Percentiles rank a stretch among this genome's conserved stretches.
phyloP scores from a whole-genome alignment of 2,329 filamentous ascomycete genomes.

The Diplodia sapinea region DNA sequence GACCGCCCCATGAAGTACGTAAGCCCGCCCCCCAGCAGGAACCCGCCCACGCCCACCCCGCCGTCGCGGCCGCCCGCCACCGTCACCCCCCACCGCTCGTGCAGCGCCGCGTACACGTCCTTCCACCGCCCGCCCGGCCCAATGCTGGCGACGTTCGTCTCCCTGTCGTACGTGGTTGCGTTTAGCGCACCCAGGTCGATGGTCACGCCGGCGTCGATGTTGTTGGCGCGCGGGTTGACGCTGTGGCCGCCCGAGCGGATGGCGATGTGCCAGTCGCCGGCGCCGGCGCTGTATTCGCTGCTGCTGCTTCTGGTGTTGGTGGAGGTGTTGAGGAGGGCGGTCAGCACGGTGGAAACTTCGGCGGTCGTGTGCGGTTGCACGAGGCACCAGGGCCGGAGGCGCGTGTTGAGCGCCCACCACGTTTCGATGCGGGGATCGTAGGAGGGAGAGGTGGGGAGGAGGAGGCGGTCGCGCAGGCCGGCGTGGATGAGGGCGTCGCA shows the following conservation, averaged over 20 bases:
- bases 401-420: neutral
- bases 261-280: conserved; percentile 12
- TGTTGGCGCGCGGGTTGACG: conserved; percentile 35
- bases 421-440: neutral
- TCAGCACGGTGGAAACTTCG: neutral
- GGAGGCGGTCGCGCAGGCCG: neutral
- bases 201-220: conserved; percentile 40
- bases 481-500: conserved; percentile 4
- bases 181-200: conserved; percentile 40
- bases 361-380: neutral
- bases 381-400: neutral
- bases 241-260: conserved; percentile 35
- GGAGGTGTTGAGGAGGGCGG: neutral
- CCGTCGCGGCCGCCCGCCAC: conserved; percentile 39
- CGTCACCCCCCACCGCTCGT: conserved; percentile 34
- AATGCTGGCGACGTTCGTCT: conserved; percentile 36
- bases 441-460: neutral
- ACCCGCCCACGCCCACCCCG: conserved; percentile 38
- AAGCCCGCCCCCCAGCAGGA: conserved; percentile 36
- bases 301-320: too few species aligned
- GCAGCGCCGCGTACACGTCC: conserved; percentile 37
- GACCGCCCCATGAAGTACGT: conserved; percentile 6
- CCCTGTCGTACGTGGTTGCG: conserved; percentile 36
- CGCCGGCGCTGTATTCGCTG: neutral
- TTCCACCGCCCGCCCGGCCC: conserved; percentile 39